Evolutionary conservation across 768 basidiomycete genomes (phyloP), one percentile per base, ranked within the genome.

Genomic region (Tephrocybe sp.): DNA sequence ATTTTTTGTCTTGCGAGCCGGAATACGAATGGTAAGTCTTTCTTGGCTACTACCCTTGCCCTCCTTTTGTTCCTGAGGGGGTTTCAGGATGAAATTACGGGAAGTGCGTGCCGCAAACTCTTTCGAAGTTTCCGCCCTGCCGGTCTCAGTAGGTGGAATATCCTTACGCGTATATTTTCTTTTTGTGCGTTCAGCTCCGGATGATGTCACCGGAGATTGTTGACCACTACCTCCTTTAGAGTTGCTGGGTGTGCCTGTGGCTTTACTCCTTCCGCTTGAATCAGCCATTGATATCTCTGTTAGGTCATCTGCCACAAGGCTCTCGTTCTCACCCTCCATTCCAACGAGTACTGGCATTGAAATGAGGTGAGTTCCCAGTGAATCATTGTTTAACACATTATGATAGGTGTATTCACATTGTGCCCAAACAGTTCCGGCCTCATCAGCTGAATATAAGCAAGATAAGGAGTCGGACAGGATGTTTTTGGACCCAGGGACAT

Each of bases 331-430:
- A n/a, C 42, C 53, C 41, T 54, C 53, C 40, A 27, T 10, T 4
- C 52, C 52, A 1, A 29, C 29, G 3, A 53, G 19, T 15, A 53
- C n/a, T 9, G 47, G 52, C 29, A 45, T 49, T 3, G 52, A 44
- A 3, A 42, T 12, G 15, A 25, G n/a, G 15, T 42, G 24, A 12
- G 19, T 1, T 23, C 18, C 13, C 10, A 44, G 42, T 1, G 38
- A 38, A 49, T 39, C 31, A 11, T 54, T 44, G 16, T 36, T 30
- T 1, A 50, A 19, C 0, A 37, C 27, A 15, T 49, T 31, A 8
- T 60, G 42, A 12, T 45, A 19, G n/a, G 57, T 52, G 21, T 56
- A 63, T 42, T 63, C 56, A 4, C 38, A 39, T 1, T 16, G 4
- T 0, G 53, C 36, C 1, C 54, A 23, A 4, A 60, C 49, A 1